phyloP scores from a whole-genome alignment of 768 basidiomycete genomes.

The Boletus insuetus region DNA sequence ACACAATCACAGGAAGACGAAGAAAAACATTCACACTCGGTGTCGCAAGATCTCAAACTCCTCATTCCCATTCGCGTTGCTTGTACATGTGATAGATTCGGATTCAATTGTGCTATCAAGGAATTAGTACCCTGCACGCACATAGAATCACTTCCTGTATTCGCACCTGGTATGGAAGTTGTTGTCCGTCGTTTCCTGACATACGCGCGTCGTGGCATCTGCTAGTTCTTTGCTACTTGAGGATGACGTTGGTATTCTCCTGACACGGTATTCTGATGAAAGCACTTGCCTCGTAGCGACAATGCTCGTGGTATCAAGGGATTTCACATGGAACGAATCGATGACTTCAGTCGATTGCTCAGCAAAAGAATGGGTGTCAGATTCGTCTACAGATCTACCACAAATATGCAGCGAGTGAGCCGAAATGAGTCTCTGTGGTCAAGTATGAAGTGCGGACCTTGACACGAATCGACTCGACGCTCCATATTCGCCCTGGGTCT shows the following conservation, averaged over 20 bases:
- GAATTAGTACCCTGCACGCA: no score
- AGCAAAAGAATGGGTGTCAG: no score
- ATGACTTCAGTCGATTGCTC: no score
- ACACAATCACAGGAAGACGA: background rate
- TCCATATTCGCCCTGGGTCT: background rate
- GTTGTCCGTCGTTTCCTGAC: background rate
- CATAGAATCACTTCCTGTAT: background rate
- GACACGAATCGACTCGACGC: no score
- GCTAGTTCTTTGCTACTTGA: background rate
- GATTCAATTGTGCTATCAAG: background rate
- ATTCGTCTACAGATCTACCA: no score
- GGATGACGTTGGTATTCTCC: background rate
- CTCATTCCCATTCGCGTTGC: background rate
- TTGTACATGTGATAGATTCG: background rate
- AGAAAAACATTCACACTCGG: conserved; percentile 1
- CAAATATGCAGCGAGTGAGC: no score
- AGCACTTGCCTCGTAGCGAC: background rate
- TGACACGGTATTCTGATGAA: background rate
- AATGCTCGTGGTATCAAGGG: background rate
- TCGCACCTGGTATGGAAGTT: background rate
- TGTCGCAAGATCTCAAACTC: background rate
- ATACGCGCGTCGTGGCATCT: background rate
- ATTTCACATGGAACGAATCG: background rate
- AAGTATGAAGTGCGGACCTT: no score
- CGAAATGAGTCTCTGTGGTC: no score